Conservation (phyloP, 305 asterid genomes). For the Euphrasia arctica region DNA sequence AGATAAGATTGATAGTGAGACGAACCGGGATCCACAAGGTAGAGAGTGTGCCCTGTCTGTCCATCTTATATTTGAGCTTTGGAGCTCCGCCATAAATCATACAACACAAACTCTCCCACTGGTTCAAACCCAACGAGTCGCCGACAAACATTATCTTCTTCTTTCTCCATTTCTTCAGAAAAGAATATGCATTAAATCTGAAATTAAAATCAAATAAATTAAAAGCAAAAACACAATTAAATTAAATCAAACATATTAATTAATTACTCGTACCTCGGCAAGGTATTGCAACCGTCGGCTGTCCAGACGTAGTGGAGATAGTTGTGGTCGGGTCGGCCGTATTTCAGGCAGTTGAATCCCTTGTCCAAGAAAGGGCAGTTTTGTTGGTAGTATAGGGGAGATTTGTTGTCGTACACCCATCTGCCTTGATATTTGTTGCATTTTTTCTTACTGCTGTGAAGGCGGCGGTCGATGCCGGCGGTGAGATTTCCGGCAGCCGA, state of each 20-base stretch:
- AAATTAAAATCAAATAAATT: not conserved
- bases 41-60: slow-evolving; percentile 40
- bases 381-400: slow-evolving; percentile 46
- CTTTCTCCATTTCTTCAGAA: slow-evolving; percentile 56
- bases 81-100: slow-evolving; percentile 62
- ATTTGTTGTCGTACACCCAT: slow-evolving; percentile 53
- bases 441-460: not conserved
- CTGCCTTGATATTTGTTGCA: slow-evolving; percentile 62
- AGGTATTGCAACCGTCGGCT: slow-evolving; percentile 46
- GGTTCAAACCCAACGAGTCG: slow-evolving; percentile 76
- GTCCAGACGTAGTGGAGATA: slow-evolving; percentile 61
- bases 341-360: slow-evolving; percentile 56
- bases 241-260: no score
- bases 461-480: no score
- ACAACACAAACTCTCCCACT: slow-evolving; percentile 68
- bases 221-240: not conserved
- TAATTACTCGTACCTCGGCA: slow-evolving; percentile 45
- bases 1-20: not conserved
- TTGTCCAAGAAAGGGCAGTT: slow-evolving; percentile 67
- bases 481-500: no score
- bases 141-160: slow-evolving; percentile 80
- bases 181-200: slow-evolving; percentile 66
- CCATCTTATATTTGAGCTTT: slow-evolving; percentile 28
- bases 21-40: slow-evolving; percentile 53
- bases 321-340: slow-evolving; percentile 62